Base-by-base conservation (phyloP, 2,329 filamentous ascomycete genomes). In the Colletotrichum sp. region DNA sequence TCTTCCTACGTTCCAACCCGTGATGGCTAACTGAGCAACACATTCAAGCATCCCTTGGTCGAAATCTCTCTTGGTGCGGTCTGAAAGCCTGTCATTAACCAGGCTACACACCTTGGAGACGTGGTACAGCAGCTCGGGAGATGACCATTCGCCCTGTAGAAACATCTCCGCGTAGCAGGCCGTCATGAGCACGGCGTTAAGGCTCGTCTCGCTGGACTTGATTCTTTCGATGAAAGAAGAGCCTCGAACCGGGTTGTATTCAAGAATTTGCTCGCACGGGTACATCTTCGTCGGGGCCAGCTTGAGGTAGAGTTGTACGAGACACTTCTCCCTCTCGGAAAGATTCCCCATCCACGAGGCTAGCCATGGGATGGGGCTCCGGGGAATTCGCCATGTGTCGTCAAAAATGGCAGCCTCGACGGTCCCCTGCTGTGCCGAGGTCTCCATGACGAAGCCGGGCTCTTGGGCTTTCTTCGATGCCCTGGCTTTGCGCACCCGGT, bases 261-360 rank as follows among this genome's bases (percentile, higher is more conserved):
- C 76, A 32, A 84, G 76, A 3, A 84, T 68, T 63, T 82, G 79
- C 57, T 84, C 83, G 76, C 81, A 82, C 2, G 82, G 82, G n/a
- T 83, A 84, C 60, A 82, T 77, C 72, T 81, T 82, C 72, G 78
- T 78, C n/a, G 82, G 81, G 13, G 81, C 76, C 3, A 79, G 61
- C 58, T 77, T 70, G 71, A 83, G 80, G 71, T 81, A 81, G 57
- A 79, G 78, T 60, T 82, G 77, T 30, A 83, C 82, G 16, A 82
- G 71, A 21, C 76, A 77, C 79, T 81, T 79, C 64, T 82, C 79
- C 10, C 78, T 75, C n/a, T 79, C 76, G 24, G 78, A 67, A 15
- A 74, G 34, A 24, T 68, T 68, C 3, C 28, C 34, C 52, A 52
- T 61, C 72, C 65, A 72, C 2, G 36, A 43, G 16, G 18, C 21